These are phyloP conservation scores for Moesziomyces aphidis DNA, from an alignment of 1,284 basidiomycete species.

Conservation along the genomic window DNA sequence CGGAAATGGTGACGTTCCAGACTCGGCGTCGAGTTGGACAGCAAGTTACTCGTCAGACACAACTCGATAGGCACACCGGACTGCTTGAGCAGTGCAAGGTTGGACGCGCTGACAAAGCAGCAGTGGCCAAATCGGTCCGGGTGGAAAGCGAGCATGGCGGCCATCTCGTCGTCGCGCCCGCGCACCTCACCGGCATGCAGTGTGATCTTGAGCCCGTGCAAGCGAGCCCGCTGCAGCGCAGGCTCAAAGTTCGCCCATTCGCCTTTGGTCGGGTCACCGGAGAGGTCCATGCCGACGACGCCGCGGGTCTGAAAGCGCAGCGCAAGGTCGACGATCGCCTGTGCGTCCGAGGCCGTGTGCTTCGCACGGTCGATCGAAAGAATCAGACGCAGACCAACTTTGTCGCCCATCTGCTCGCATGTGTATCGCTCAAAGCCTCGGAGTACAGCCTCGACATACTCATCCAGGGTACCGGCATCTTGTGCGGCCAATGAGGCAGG, in stretches of 20 bases:
- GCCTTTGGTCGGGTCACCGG: conserved; percentile 45
- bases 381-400: conserved; percentile 20
- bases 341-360: conserved; percentile 4
- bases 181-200: conserved; percentile 45
- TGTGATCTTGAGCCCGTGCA: conserved; percentile 33
- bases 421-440: conserved; percentile 12
- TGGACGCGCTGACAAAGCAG: conserved; percentile 30
- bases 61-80: conserved; percentile 34
- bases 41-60: conserved; percentile 49
- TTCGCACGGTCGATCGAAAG: conserved; percentile 46
- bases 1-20: conserved; percentile 32
- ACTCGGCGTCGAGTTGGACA: conserved; percentile 17
- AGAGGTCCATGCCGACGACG: conserved; percentile 43
- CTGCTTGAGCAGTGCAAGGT: conserved; percentile 6
- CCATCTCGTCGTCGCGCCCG: conserved; percentile 23
- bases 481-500: neutral
- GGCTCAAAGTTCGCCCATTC: conserved; percentile 13
- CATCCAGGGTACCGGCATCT: neutral
- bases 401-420: neutral
- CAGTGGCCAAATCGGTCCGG: conserved; percentile 49
- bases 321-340: conserved; percentile 25
- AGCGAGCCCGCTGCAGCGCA: conserved; percentile 14
- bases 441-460: conserved; percentile 27
- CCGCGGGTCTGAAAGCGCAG: conserved; percentile 1
- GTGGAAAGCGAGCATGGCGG: conserved; percentile 30